Percentiles rank a stretch among this genome's conserved stretches.
phyloP scores from a whole-genome alignment of 2,329 filamentous ascomycete genomes.

The Aspergillus novoparasiticus region DNA sequence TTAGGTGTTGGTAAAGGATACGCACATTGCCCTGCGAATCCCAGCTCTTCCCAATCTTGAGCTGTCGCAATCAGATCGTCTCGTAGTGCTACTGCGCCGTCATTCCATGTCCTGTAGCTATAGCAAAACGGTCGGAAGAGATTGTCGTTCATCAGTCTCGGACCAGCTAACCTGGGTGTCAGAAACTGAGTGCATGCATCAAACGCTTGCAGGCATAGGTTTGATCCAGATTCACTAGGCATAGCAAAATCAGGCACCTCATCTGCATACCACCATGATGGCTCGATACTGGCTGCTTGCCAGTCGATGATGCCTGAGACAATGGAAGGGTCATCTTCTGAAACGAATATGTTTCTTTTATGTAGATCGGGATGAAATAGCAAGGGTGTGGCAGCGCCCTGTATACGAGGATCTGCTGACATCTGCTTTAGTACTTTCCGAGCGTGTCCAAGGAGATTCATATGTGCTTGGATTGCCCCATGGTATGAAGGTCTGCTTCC shows the following conservation, averaged over 20 bases:
- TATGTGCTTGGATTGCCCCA: conserved; percentile 37
- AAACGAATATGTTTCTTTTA: conserved; percentile 48
- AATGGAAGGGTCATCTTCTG: conserved; percentile 38
- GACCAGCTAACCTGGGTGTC: conserved; percentile 31
- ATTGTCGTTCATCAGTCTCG: conserved; percentile 39
- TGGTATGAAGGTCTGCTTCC: conserved; percentile 35
- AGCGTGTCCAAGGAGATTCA: too few relatives aligned
- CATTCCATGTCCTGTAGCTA: conserved; percentile 45
- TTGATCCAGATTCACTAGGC: conserved; percentile 16
- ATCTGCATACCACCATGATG: conserved; percentile 43
- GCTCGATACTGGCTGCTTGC: conserved; percentile 45
- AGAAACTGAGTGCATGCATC: conserved; percentile 34
- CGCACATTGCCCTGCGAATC: conserved; percentile 37
- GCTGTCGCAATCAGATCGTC: conserved; percentile 47
- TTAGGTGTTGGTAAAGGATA: conserved; percentile 30
- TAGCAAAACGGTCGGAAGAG: conserved; percentile 45
- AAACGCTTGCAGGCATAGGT: conserved; percentile 37
- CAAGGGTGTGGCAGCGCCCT: conserved; percentile 30
- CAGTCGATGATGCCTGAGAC: conserved; percentile 47
- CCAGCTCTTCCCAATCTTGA: conserved; percentile 41
- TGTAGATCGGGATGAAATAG: conserved; percentile 46
- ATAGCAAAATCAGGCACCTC: conserved; percentile 44
- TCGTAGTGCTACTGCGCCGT: conserved; percentile 42
- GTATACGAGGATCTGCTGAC: conserved; percentile 29
- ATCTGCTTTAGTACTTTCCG: conserved; percentile 32